These are phyloP conservation scores for Podospora pseudocomata DNA, from an alignment of 495 filamentous ascomycete species.

Conservation along the genomic window DNA sequence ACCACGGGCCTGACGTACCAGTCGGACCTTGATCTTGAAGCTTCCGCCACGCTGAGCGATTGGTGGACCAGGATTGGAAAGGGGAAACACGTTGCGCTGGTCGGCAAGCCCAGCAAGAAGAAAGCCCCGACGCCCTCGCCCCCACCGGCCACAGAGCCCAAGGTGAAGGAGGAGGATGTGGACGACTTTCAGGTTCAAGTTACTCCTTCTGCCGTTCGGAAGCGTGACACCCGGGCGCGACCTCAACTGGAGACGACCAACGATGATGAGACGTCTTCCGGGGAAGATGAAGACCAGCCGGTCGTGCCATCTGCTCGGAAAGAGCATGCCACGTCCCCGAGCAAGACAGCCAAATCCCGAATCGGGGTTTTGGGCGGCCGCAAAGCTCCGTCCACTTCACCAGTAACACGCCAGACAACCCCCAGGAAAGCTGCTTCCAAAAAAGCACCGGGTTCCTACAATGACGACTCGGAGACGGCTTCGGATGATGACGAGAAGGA, in stretches of 20 bases:
- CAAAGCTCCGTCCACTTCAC: constrained; percentile 21
- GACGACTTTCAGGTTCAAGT: constrained; percentile 53
- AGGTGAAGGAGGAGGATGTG: constrained; percentile 25
- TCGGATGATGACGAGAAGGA: constrained; percentile 34
- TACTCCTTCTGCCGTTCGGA: constrained; percentile 37
- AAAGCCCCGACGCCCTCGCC: constrained; percentile 17
- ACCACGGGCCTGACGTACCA: constrained; percentile 27
- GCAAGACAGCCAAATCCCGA: constrained; percentile 11
- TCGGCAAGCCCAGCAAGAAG: constrained; percentile 23
- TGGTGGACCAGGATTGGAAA: constrained; percentile 50
- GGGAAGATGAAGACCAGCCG: constrained; percentile 27
- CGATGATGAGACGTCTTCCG: constrained; percentile 38
- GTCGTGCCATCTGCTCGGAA: constrained; percentile 12
- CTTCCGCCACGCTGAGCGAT: constrained; percentile 35
- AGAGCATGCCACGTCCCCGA: background rate
- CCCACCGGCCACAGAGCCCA: background rate
- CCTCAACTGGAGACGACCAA: constrained; percentile 12
- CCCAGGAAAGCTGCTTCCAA: constrained; percentile 7
- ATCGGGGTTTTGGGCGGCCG: constrained; percentile 32
- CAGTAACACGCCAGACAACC: constrained; percentile 15
- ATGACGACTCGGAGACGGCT: constrained; percentile 39
- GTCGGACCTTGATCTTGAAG: constrained; percentile 27
- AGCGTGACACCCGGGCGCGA: constrained; percentile 9
- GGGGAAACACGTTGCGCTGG: constrained; percentile 27
- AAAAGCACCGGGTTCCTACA: background rate